phyloP scores from a whole-genome alignment of 148 eudicot species.

The Rhododendron ovatum region DNA sequence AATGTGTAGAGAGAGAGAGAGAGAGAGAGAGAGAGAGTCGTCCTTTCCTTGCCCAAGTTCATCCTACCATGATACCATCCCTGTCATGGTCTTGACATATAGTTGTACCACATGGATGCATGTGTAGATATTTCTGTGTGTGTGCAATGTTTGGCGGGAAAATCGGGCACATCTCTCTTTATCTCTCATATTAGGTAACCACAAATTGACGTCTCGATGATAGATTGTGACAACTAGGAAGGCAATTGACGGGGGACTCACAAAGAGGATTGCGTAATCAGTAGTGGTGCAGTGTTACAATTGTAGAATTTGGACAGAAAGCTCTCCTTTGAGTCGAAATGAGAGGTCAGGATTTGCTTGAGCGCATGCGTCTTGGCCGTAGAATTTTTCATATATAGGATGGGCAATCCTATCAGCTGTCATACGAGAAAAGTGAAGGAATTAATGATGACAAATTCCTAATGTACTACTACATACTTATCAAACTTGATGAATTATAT shows the following conservation, averaged over 20 bases:
- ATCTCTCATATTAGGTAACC: not conserved
- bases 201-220: not conserved
- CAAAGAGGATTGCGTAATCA: not conserved
- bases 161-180: not conserved
- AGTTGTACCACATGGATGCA: not conserved
- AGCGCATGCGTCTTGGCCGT: not conserved
- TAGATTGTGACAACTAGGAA: not conserved
- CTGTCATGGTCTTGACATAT: not conserved
- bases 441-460: not conserved
- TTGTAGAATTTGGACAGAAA: not conserved
- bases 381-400: not conserved
- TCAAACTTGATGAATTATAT: not conserved
- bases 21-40: not conserved
- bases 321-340: no score
- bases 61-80: not conserved
- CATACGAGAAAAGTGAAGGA: not conserved
- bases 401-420: not conserved
- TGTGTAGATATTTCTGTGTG: not conserved
- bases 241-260: not conserved
- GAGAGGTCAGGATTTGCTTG: not conserved
- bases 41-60: conserved; percentile 1
- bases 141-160: not conserved
- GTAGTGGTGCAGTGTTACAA: not conserved
- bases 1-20: not conserved
- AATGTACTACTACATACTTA: not conserved